These are phyloP conservation scores for Tetraselmis striata DNA, from an alignment of 139 green algal genomes.

Conservation along the genomic window DNA sequence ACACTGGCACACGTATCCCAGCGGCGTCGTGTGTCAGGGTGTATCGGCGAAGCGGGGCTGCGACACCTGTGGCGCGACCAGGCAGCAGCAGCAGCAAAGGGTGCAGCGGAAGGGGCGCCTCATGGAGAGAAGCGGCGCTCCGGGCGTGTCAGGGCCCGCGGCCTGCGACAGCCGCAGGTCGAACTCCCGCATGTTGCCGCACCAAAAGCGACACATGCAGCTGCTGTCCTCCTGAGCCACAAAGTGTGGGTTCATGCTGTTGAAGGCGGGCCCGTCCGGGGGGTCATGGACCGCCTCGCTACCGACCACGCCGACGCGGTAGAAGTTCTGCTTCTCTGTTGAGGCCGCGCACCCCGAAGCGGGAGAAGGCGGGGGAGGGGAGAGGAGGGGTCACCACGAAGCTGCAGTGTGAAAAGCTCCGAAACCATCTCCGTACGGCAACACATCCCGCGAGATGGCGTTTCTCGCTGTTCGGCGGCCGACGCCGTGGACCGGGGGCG, in stretches of 20 bases:
- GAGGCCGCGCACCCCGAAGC: background rate
- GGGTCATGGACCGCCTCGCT: background rate
- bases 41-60: too few relatives aligned
- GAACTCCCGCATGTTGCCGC: background rate
- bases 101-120: background rate
- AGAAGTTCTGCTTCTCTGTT: background rate
- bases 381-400: background rate
- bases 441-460: background rate
- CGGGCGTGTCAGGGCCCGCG: background rate
- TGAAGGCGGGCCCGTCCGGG: background rate
- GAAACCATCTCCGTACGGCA: background rate
- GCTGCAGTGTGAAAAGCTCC: background rate
- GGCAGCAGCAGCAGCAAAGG: background rate
- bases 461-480: background rate
- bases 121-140: background rate
- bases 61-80: background rate
- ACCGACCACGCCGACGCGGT: background rate
- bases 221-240: background rate
- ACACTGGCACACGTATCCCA: too few relatives aligned
- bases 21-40: too few relatives aligned
- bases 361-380: background rate
- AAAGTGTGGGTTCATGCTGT: background rate
- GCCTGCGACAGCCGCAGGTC: background rate
- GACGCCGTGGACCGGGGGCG: background rate
- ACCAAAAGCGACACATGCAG: background rate